Evolutionary conservation across 2,329 filamentous ascomycete genomes (phyloP).

Genomic region (Phialocephala sp.): DNA sequence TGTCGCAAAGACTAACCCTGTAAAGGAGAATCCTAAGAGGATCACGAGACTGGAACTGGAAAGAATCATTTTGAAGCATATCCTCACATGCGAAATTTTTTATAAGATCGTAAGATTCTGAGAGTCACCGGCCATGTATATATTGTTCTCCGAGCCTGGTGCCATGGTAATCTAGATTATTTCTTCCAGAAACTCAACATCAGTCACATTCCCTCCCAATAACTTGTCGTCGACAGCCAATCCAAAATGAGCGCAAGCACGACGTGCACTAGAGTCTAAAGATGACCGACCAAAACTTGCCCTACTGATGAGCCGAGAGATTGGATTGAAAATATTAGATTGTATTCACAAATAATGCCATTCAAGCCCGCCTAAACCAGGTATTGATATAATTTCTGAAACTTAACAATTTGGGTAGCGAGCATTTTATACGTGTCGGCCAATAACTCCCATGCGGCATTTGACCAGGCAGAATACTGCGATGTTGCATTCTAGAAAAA

Average conservation of each 20-base stretch:
- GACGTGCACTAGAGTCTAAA: background rate
- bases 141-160: background rate
- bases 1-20: background rate
- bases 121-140: background rate
- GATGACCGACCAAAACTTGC: background rate
- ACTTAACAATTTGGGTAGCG: slow-evolving; percentile 5
- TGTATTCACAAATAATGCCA: background rate
- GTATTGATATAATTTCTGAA: background rate
- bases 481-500: background rate
- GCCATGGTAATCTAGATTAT: background rate
- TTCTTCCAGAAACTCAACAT: background rate
- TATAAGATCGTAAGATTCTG: background rate
- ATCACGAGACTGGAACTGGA: background rate
- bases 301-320: background rate
- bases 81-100: background rate
- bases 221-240: background rate
- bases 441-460: background rate
- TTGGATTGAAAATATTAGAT: background rate
- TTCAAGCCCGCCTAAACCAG: background rate
- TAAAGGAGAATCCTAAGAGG: background rate
- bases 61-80: background rate
- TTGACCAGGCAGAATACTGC: background rate
- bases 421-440: background rate
- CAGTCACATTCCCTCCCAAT: background rate
- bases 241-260: background rate